These are phyloP conservation scores for Microstegium vimineum DNA, from an alignment of 176 grass and related monocot species.

Conservation along the genomic window DNA sequence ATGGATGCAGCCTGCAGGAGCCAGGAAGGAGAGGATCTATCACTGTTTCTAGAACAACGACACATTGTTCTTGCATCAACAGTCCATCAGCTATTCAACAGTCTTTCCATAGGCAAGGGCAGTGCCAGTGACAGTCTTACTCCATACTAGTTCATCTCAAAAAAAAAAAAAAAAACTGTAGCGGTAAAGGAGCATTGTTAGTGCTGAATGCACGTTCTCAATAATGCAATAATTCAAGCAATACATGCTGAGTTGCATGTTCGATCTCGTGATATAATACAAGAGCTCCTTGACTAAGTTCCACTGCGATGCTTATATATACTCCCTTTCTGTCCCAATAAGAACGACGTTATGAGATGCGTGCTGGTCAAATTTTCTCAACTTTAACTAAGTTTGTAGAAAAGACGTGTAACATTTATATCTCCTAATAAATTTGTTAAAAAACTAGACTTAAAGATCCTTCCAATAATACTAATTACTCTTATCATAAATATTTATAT, in stretches of 20 bases:
- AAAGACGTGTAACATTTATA: no score
- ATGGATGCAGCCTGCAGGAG: no score
- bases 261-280: not conserved
- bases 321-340: no score
- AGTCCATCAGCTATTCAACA: not conserved
- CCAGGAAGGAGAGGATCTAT: no score
- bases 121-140: not conserved
- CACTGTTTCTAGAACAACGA: not conserved
- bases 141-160: not conserved
- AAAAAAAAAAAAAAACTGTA: not conserved
- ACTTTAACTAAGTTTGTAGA: no score
- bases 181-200: not conserved
- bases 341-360: no score
- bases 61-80: not conserved
- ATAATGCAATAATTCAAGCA: not conserved
- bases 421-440: no score
- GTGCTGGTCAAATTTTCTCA: no score
- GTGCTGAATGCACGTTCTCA: not conserved
- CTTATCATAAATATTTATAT: no score
- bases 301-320: not conserved
- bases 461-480: no score
- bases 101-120: not conserved
- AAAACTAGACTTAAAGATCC: no score
- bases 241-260: not conserved
- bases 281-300: no score